Evolutionary conservation across 345 rosid genomes (phyloP), one percentile per base, ranked within the genome.

Genomic region (Murraya paniculata): DNA sequence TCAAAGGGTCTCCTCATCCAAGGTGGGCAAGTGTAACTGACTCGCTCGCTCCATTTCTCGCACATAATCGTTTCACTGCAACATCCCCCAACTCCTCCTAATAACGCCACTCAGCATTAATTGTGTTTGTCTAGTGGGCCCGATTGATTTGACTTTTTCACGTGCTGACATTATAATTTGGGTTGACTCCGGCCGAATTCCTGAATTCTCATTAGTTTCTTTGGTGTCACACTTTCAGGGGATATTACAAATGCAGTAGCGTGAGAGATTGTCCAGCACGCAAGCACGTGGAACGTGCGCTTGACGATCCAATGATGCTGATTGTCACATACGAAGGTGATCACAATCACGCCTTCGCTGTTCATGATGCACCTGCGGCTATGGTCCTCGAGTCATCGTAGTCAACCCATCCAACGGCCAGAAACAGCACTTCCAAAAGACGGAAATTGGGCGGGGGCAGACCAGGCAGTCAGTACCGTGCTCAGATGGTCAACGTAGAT

Each of bases 1-100:
- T 95, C 85, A 95, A 95, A 77, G 99, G 99, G 45, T 95, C 99
- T 19, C 99, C 99, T 83, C 97, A 95, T 84, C 99, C 98, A 72
- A 93, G 99, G 99, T 93, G 61, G 22, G 90, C 72, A 16, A 30
- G 6, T 21, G 59, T 78, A 57, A 65, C 66, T 60, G 58, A 64
- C 69, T 65, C 9, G 3, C 78, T 71, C 74, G 9, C 16, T 35
- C 35, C n/a, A 53, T 53, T 30, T 10, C 27, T 53, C 7, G 22
- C 19, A 71, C 45, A 22, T 19, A 4, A 73, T 76, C 61, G 71
- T 75, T 78, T 80, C 82, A 79, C 82, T 61, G 69, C 41, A 72
- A 53, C n/a, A 7, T 2, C 48, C 48, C 31, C 68, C 25, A 10
- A 4, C 64, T 45, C 70, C 64, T 27, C 70, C 58, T 27, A 64